Evolutionary conservation across 2,329 filamentous ascomycete genomes (phyloP).

Genomic region (Diplodia sapinea): DNA sequence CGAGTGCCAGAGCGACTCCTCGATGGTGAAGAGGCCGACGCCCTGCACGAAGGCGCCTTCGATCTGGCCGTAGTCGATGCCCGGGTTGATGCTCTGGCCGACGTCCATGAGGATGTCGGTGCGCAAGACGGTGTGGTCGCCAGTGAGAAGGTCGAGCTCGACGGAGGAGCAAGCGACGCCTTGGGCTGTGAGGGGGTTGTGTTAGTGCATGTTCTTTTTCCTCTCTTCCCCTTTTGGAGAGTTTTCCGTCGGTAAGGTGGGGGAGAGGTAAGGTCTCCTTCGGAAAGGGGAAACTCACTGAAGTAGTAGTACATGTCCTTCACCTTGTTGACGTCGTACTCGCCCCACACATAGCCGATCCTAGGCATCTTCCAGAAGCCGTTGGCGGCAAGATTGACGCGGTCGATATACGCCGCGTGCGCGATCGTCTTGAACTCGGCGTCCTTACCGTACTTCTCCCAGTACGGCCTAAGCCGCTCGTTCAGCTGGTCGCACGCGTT

Average conservation of each 20-base stretch:
- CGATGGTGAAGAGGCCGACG: slow-evolving; percentile 77
- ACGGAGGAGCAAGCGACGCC: slow-evolving; percentile 88
- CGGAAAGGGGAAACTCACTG: slow-evolving; percentile 59
- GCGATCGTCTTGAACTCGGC: slow-evolving; percentile 86
- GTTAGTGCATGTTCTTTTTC: background rate
- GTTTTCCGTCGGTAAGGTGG: background rate
- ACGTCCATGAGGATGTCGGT: slow-evolving; percentile 98
- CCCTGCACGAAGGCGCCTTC: slow-evolving; percentile 82
- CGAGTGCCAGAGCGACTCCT: slow-evolving; percentile 70
- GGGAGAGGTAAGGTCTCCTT: background rate
- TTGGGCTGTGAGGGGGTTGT: slow-evolving; percentile 35
- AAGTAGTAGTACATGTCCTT: slow-evolving; percentile 95
- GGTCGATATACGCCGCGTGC: slow-evolving; percentile 89
- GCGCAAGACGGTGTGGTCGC: slow-evolving; percentile 85
- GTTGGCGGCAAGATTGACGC: slow-evolving; percentile 91
- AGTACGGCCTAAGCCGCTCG: slow-evolving; percentile 80
- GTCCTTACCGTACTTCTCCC: slow-evolving; percentile 75
- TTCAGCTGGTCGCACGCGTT: slow-evolving; percentile 92
- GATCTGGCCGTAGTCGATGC: slow-evolving; percentile 81
- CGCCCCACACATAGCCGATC: slow-evolving; percentile 88
- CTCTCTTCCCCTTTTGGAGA: background rate
- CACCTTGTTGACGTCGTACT: slow-evolving; percentile 42
- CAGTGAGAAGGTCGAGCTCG: slow-evolving; percentile 88
- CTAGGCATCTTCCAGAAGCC: slow-evolving; percentile 97
- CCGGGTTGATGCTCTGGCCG: slow-evolving; percentile 76